Base-by-base conservation (phyloP, 305 asterid genomes). In the Fraxinus floribunda region DNA sequence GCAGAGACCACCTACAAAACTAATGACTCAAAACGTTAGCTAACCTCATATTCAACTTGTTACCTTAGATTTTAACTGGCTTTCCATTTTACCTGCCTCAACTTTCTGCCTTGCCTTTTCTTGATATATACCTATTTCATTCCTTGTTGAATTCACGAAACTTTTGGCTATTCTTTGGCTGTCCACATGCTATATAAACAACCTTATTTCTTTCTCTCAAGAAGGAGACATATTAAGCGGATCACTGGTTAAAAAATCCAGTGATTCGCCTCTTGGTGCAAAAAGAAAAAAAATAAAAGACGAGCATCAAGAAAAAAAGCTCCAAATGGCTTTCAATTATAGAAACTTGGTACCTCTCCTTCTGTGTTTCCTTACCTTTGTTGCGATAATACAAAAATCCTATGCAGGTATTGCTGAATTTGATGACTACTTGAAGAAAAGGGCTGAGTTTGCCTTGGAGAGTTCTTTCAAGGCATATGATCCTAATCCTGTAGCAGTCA, bases 401-500 rank as follows among this genome's bases (percentile, higher is more conserved):
- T 22, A 60, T 22, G 92, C 91, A 7, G 83, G 66, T 10, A 89
- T 79, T 16, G 89, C 90, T 3, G 62, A 90, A 13, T 87, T 86
- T 38, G 98, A 94, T 5, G 92, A 88, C 20, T 90, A 83, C 66
- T 76, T 94, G 77, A 80, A 80, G 83, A 82, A 91, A 78, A 86
- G 29, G 85, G 93, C 92, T 8, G 77, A 85, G 81, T 80, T 84
- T 49, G 90, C 98, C 1, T 88, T 83, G 15, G 77, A 85, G 10
- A 91, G 91, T 22, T 88, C 94, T 57, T 49, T 87, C 80, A 64
- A 85, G 68, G 93, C 95, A 26, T 93, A 85, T 38, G 79, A 88
- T 78, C 92, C 92, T 57, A 75, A 94, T 44, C 98, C 97, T 15
- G 94, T 89, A 78, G 84, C 82, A 1, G 73, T 91, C 35, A 85